These are phyloP conservation scores for Cladophialophora carrionii DNA, from an alignment of 2,329 filamentous ascomycete species.

Conservation along the genomic window DNA sequence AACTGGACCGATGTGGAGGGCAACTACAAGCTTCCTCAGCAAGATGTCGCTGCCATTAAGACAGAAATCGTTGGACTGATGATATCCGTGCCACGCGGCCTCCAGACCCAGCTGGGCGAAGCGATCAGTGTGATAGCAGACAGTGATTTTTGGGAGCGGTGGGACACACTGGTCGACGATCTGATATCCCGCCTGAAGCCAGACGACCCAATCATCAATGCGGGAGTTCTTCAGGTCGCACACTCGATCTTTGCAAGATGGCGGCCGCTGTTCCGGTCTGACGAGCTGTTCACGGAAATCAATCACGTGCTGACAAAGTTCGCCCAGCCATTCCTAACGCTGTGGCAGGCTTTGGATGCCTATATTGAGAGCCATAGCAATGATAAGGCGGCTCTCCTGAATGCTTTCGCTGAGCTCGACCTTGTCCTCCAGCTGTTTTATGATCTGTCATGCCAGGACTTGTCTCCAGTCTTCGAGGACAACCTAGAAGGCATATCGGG, in stretches of 20 bases:
- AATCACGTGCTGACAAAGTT: slow-evolving; percentile 91
- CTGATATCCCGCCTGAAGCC: slow-evolving; percentile 84
- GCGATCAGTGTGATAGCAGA: slow-evolving; percentile 97
- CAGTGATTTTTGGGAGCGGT: slow-evolving; percentile 93
- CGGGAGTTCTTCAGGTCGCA: slow-evolving; percentile 92
- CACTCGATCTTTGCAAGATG: slow-evolving; percentile 97
- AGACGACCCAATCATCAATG: slow-evolving; percentile 81
- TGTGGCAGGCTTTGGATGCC: slow-evolving; percentile 58
- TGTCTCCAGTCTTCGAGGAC: slow-evolving; percentile 92
- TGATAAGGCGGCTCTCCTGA: slow-evolving; percentile 73
- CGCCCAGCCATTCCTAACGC: slow-evolving; percentile 76
- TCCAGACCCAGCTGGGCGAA: slow-evolving; percentile 93
- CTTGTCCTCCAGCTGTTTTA: slow-evolving; percentile 90
- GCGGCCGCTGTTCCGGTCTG: slow-evolving; percentile 90
- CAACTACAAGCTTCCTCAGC: slow-evolving; percentile 79
- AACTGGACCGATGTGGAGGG: slow-evolving; percentile 97
- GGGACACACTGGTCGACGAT: slow-evolving; percentile 95
- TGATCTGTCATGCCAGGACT: slow-evolving; percentile 95
- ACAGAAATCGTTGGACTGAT: slow-evolving; percentile 93
- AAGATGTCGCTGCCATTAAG: slow-evolving; percentile 91
- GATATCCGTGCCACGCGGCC: slow-evolving; percentile 83
- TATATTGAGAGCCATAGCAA: slow-evolving; percentile 72
- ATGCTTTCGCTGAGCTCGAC: slow-evolving; percentile 82
- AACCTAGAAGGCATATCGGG: slow-evolving; percentile 75
- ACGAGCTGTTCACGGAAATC: slow-evolving; percentile 91